Percentiles rank a stretch among this genome's conserved stretches.
Evolutionary conservation across 2,329 filamentous ascomycete species (phyloP).

Genomic region (Pseudogymnoascus sp.): DNA sequence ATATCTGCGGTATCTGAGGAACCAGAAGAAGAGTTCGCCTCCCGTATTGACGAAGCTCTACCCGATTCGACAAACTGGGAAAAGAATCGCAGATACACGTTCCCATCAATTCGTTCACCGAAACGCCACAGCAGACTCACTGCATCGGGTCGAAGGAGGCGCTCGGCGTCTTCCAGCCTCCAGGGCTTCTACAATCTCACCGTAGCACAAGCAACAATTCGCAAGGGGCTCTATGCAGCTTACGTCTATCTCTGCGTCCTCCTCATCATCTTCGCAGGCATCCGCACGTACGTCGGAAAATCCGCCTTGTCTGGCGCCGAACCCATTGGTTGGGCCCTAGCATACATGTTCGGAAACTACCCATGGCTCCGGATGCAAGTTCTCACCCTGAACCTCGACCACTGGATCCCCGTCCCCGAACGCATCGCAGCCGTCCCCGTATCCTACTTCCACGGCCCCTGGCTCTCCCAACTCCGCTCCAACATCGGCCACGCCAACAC

Average conservation of each 20-base stretch:
- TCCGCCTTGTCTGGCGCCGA: conserved; percentile 66
- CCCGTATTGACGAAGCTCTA: neutral
- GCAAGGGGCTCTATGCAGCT: conserved; percentile 77
- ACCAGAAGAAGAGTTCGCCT: neutral
- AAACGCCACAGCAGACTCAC: conserved; percentile 31
- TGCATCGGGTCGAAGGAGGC: conserved; percentile 58
- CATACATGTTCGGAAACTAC: conserved; percentile 80
- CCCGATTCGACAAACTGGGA: neutral
- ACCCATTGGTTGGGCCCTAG: conserved; percentile 85
- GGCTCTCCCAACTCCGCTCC: conserved; percentile 57
- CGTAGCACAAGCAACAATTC: conserved; percentile 62
- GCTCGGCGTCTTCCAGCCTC: conserved; percentile 55
- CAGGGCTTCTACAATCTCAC: conserved; percentile 76
- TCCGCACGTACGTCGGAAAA: conserved; percentile 61
- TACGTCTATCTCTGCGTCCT: conserved; percentile 68
- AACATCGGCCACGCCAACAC: conserved; percentile 71
- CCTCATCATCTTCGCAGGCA: conserved; percentile 58
- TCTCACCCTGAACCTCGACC: conserved; percentile 58
- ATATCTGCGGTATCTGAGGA: conserved; percentile 27
- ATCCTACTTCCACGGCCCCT: conserved; percentile 36
- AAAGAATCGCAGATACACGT: neutral
- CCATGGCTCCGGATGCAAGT: conserved; percentile 65
- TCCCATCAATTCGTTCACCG: neutral
- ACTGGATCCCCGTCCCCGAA: conserved; percentile 67
- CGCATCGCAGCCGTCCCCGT: conserved; percentile 11